These are phyloP conservation scores for Pseudopithomyces maydicus DNA, from an alignment of 2,329 filamentous ascomycete species.

Conservation along the genomic window DNA sequence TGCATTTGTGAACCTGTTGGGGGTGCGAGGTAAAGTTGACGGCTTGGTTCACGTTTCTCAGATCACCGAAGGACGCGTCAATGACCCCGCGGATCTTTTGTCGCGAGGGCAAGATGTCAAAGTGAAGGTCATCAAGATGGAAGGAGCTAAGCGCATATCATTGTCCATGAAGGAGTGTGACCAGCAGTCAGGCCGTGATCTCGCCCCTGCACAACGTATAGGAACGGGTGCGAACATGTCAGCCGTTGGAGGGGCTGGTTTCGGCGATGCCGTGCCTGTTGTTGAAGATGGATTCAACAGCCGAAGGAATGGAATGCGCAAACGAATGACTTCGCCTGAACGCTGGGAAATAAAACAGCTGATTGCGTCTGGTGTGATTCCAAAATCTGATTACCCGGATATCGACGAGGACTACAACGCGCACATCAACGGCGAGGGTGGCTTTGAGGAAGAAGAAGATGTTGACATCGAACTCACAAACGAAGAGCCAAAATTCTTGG, in stretches of 20 bases:
- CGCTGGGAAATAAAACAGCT: constrained; percentile 97
- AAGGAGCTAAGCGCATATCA: constrained; percentile 74
- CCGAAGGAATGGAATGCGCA: constrained; percentile 65
- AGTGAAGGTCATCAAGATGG: constrained; percentile 88
- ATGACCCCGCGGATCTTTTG: constrained; percentile 88
- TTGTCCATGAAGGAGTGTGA: constrained; percentile 98
- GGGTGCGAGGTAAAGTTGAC: constrained; percentile 86
- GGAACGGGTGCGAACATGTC: constrained; percentile 91
- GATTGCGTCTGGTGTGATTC: constrained; percentile 92
- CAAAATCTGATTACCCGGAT: constrained; percentile 91
- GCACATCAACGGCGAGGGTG: constrained; percentile 81
- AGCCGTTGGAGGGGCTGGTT: constrained; percentile 67
- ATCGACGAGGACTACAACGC: constrained; percentile 93
- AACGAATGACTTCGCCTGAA: constrained; percentile 94
- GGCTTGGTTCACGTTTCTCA: constrained; percentile 93
- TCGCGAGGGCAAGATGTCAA: constrained; percentile 82
- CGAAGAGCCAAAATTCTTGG: constrained; percentile 94
- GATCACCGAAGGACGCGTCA: constrained; percentile 82
- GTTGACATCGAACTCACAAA: constrained; percentile 96
- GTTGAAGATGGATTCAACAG: constrained; percentile 64
- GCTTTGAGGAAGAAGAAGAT: constrained; percentile 92
- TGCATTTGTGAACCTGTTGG: constrained; percentile 89
- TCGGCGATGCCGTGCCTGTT: constrained; percentile 61
- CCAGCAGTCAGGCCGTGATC: constrained; percentile 82
- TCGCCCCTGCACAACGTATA: constrained; percentile 77